Evolutionary conservation across 768 basidiomycete genomes (phyloP).

Genomic region (Daedaleopsis nitida): DNA sequence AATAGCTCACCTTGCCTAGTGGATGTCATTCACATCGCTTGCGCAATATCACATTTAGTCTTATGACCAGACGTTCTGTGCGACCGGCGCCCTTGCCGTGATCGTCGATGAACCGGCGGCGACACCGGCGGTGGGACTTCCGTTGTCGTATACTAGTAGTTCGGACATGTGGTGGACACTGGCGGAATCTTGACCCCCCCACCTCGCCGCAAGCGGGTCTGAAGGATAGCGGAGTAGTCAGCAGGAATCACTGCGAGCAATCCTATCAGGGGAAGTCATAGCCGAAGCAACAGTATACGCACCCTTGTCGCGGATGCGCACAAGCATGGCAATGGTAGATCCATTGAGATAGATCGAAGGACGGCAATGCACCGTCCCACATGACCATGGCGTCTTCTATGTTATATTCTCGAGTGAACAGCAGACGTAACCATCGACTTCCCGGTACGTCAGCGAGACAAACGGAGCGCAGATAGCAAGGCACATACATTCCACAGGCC

Average conservation of each 20-base stretch:
- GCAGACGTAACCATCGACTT: conserved; percentile 90
- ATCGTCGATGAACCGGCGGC: conserved; percentile 38
- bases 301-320: conserved; percentile 90
- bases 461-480: not conserved
- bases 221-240: conserved; percentile 92
- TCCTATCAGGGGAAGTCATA: conserved; percentile 6
- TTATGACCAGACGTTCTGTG: too few relatives aligned
- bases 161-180: conserved; percentile 57
- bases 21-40: too few relatives aligned
- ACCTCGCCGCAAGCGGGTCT: conserved; percentile 35
- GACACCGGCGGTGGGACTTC: conserved; percentile 58
- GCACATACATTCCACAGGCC: conserved; percentile 90
- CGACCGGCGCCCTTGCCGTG: conserved; percentile 35
- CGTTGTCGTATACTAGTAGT: conserved; percentile 71
- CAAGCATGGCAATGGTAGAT: conserved; percentile 93
- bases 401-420: conserved; percentile 92
- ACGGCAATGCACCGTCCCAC: conserved; percentile 94
- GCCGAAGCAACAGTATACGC: conserved; percentile 32
- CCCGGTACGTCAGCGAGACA: conserved; percentile 6
- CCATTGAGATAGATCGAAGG: conserved; percentile 79
- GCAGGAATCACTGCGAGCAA: conserved; percentile 69
- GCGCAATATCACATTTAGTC: too few relatives aligned
- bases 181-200: conserved; percentile 19
- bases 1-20: too few relatives aligned
- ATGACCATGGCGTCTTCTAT: conserved; percentile 79